phyloP scores from a whole-genome alignment of 2,329 filamentous ascomycete species.

The Fusarium sp. region DNA sequence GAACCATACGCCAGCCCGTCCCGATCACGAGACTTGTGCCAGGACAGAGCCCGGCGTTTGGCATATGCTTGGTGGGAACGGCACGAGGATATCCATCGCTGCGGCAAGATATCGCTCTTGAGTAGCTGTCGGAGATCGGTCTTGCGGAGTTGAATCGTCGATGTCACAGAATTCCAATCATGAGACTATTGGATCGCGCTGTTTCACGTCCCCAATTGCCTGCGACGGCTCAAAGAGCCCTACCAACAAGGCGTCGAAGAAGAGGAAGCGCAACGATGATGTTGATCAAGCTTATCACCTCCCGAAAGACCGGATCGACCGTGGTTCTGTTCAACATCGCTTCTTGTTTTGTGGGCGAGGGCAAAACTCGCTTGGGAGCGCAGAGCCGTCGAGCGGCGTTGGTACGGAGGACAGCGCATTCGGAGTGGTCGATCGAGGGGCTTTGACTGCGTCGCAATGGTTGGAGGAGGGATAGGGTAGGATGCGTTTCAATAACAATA shows the following conservation, averaged over 20 bases:
- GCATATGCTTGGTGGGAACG: not conserved
- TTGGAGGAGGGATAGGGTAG: not conserved
- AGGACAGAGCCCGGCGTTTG: not conserved
- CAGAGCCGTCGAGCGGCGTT: not conserved
- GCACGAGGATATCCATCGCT: not conserved
- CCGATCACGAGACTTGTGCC: not conserved
- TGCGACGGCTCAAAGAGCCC: not conserved
- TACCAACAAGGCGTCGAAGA: not conserved
- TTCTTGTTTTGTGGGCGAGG: not conserved
- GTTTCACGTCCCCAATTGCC: not conserved
- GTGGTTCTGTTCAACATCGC: not conserved
- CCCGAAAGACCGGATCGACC: not conserved
- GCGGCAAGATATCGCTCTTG: not conserved
- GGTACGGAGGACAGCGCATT: not conserved
- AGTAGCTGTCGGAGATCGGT: not conserved
- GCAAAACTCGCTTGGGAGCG: not conserved
- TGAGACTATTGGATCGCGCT: too few relatives aligned
- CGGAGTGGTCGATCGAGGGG: not conserved
- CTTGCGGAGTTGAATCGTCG: not conserved
- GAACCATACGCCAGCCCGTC: not conserved
- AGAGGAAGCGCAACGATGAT: too few relatives aligned
- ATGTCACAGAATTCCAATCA: too few relatives aligned
- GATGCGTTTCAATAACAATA: not conserved
- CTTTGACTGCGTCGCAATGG: not conserved
- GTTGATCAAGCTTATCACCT: not conserved